These are phyloP conservation scores for Fusarium tupiense DNA, from an alignment of 2,329 filamentous ascomycete species.

Conservation along the genomic window DNA sequence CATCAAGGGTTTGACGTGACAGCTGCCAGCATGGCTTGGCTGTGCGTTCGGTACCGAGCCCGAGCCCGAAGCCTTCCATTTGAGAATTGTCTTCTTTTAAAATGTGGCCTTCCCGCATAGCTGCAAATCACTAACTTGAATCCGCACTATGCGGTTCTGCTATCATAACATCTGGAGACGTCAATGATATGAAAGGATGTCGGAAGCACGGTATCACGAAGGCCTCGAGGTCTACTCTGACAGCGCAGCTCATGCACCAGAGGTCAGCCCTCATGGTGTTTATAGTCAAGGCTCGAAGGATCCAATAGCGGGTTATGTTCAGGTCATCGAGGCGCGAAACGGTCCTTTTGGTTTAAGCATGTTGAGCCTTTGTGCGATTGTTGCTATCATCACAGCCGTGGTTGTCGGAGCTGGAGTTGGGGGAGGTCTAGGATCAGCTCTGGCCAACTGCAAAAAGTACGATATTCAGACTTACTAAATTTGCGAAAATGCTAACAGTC, in stretches of 20 bases:
- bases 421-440: conserved; percentile 23
- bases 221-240: conserved; percentile 10
- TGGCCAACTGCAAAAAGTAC: conserved; percentile 9
- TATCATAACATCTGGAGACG: rapidly evolving
- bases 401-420: conserved; percentile 9
- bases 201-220: neutral
- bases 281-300: neutral
- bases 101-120: too few relatives aligned
- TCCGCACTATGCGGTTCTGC: neutral
- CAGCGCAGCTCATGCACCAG: conserved; percentile 6
- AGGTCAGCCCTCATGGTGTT: neutral
- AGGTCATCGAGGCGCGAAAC: neutral
- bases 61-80: neutral
- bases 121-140: neutral
- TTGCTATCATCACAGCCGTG: conserved; percentile 1
- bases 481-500: neutral
- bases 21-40: neutral
- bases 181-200: neutral
- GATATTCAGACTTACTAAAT: neutral
- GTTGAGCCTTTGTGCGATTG: neutral
- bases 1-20: neutral
- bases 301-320: neutral
- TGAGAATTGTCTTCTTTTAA: neutral
- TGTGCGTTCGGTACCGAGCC: neutral
- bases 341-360: conserved; percentile 1